Base-by-base conservation (phyloP, 805 yeast genomes). In the Saturnispora serradocipensis region DNA sequence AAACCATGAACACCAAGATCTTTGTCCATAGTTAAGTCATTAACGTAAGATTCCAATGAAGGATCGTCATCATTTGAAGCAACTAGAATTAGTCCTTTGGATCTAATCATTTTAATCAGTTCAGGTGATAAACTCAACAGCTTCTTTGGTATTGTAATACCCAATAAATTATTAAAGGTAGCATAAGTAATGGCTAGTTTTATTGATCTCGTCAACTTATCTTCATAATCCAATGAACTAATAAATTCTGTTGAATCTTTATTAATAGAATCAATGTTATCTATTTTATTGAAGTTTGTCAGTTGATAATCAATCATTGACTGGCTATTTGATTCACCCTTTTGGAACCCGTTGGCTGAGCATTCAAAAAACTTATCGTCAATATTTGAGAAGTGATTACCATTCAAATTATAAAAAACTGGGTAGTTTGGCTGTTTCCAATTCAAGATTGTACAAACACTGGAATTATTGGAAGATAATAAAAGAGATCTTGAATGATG, bases 371-470 rank as follows among this genome's bases (percentile, higher is more conserved):
- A 75, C 49, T 54, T 54, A 16, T 68, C 66, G 1, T 53, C 45
- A 2, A 34, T 46, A 9, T 58, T 52, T 32, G 65, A 56, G 59
- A 64, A 72, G 38, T 74, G 69, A 10, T 82, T 70, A n/a, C 88
- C 87, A 59, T 81, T 82, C 77, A 90, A 79, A 51, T 83, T 80
- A 68, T 87, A 86, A 57, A 93, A 82, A 0, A 93, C 98, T 0
- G 99, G 97, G 68, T 85, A 93, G 65, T 91, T 91, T 13, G 99
- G 98, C 68, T 93, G 99, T 67, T 93, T 93, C 99, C 99, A 93
- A 68, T 93, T 93, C 59, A 93, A 70, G 45, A 88, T 86, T 10
- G 96, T 88, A 68, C 98, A 93, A n/a, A 89, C 88, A 45, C 82
- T 79, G 34, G 96, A 86, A 66, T 89, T 88, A 51, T 86, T 79